Base-by-base conservation (phyloP, 2,329 filamentous ascomycete species). In the Ophiostoma ulmi region DNA sequence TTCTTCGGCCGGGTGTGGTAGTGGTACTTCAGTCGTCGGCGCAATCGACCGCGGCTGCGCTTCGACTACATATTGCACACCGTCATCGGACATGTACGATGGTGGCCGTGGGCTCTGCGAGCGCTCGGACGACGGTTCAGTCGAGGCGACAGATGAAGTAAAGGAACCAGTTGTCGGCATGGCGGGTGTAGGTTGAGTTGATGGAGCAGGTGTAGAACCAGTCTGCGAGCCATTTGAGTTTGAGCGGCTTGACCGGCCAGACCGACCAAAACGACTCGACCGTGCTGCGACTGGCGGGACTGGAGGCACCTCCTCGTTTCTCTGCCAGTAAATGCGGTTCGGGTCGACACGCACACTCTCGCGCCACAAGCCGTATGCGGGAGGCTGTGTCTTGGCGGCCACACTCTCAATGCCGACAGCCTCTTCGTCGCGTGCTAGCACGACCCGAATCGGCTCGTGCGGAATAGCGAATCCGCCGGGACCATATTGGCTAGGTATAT, bases 321-420 rank as follows among this genome's bases (percentile, higher is more conserved):
- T 87, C 78, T 91, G 88, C 92, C 92, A 96, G 77, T 91, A 93
- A 36, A 97, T 83, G 17, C 92, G 83, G 76, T 94, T 87, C 1
- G 93, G 93, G 76, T 97, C 91, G 41, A 93, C 90, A 67, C 91
- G 85, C 87, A 95, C 91, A 76, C 90, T 94, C 78, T 90, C 89
- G 69, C 92, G 85, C 91, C 92, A 96, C 0, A 93, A 81, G 0
- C 93, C 93, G 77, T 97, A 97, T 1, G 92, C 92, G 0, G 94
- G 93, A 4, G 94, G 93, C 10, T 88, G 87, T 26, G 84, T 74
- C 75, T 88, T 88, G 61, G 81, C 80, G 0, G 85, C 80, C 72
- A 87, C 85, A 68, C 83, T 85, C 71, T 86, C 84, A 69, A 84
- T 78, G 3, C 85, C 86, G 1, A 81, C 85, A 22, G 87, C 85